Evolutionary conservation across 2,329 filamentous ascomycete genomes (phyloP).

Genomic region (Fusarium goolgardi): DNA sequence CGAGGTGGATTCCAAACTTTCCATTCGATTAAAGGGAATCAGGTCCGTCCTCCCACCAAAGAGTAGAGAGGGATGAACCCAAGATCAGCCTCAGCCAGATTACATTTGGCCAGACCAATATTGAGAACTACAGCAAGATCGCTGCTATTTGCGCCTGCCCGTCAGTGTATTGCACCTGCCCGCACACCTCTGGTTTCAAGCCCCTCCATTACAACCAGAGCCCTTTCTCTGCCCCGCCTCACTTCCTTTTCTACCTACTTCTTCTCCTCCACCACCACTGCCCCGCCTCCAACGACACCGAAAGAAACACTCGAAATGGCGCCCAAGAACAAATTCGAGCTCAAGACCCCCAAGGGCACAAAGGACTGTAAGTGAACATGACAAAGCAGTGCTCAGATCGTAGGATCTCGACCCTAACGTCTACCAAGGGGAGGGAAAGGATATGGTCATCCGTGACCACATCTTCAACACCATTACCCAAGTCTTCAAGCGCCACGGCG

Average conservation of each 20-base stretch:
- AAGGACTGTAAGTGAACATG: conserved; percentile 72
- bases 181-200: conserved; percentile 5
- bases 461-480: conserved; percentile 81
- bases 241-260: conserved; percentile 32
- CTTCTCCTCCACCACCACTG: conserved; percentile 31
- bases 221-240: conserved; percentile 44
- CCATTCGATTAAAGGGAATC: conserved; percentile 32
- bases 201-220: conserved; percentile 37
- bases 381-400: not conserved
- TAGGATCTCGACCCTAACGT: conserved; percentile 25
- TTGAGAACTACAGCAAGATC: conserved; percentile 33
- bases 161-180: conserved; percentile 16
- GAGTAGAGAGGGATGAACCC: conserved; percentile 43
- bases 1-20: conserved; percentile 33
- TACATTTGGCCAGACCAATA: conserved; percentile 37
- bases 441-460: conserved; percentile 83
- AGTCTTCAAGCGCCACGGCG: conserved; percentile 87
- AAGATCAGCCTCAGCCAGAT: conserved; percentile 41
- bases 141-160: conserved; percentile 8
- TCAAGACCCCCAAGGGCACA: conserved; percentile 93
- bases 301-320: conserved; percentile 45
- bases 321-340: conserved; percentile 53
- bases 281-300: conserved; percentile 41
- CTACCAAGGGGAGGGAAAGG: conserved; percentile 70
- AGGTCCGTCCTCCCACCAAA: conserved; percentile 36